Evolutionary conservation across 164 flowering plant species (phyloP).

Genomic region (Magnolia officinalis): DNA sequence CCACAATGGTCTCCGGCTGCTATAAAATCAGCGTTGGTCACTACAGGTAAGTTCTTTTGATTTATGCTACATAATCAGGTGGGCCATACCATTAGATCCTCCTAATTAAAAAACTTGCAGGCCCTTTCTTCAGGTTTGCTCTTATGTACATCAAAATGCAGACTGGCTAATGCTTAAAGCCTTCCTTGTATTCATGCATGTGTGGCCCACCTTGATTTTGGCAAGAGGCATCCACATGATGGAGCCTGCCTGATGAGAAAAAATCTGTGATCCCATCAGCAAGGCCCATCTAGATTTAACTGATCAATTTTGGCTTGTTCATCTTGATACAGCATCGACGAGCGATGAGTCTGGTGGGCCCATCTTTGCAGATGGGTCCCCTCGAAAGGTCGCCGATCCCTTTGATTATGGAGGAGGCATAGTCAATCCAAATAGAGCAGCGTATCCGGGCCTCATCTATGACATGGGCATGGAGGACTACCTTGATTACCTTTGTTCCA

Average conservation of each 20-base stretch:
- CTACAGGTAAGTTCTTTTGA: slow-evolving; percentile 32
- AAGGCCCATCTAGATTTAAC: no score
- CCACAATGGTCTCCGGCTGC: slow-evolving; percentile 50
- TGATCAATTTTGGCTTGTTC: neutral
- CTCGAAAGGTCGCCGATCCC: slow-evolving; percentile 28
- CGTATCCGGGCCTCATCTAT: slow-evolving; percentile 47
- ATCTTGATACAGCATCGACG: neutral
- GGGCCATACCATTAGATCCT: neutral
- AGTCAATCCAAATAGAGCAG: slow-evolving; percentile 34
- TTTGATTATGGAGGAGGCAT: slow-evolving; percentile 42
- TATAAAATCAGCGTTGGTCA: slow-evolving; percentile 44
- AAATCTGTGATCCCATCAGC: no score
- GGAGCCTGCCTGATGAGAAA: no score
- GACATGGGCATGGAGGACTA: slow-evolving; percentile 26
- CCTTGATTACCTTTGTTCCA: slow-evolving; percentile 34
- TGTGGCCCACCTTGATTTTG: no score
- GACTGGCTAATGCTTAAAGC: neutral
- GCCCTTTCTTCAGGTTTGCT: neutral
- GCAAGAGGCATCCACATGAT: no score
- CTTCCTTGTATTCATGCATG: neutral
- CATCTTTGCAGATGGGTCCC: neutral
- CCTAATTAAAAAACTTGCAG: neutral
- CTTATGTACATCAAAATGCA: no score
- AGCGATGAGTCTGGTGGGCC: neutral
- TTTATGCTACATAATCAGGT: neutral